Evolutionary conservation across 2,329 filamentous ascomycete genomes (phyloP), one percentile per base, ranked within the genome.

Genomic region (Venturia asperata): DNA sequence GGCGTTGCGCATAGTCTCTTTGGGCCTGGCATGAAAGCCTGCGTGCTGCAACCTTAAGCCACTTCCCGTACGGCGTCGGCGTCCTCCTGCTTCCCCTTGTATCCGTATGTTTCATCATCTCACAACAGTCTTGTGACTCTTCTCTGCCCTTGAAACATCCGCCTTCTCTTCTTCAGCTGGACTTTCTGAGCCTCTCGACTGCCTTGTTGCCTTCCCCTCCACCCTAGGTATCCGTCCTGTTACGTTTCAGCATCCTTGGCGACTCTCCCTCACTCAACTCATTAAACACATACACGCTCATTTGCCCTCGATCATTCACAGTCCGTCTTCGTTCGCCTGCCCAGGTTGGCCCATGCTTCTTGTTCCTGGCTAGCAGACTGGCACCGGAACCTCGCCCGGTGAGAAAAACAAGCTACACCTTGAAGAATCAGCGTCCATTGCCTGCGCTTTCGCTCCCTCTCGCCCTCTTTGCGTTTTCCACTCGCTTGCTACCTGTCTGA

Each of bases 251-350:
- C 52, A 39, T n/a, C 52, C 52, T 37, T 58, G 52, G 30, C n/a
- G 30, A 10, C 30, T 10, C 15, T 21, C 15, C 3, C 52, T n/a
- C 30, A 58, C 6, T 37, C 30, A 3, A 6, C 52, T 58, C 30
- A 37, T 37, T 58, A 58, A 58, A 58, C 19, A 58, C 52, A 58
- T n/a, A 58, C 52, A 37, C 52, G 30, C 52, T 58, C 52, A 37
- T 58, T 58, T 58, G 52, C 27, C 27, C 52, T 58, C 30, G 30
- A 37, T 19, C n/a, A 1, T 37, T 56, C 52, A n/a, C 52, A 37
- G 4, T 37, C 21, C n/a, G n/a, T n/a, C 17, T 37, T 58, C 52
- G 6, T 39, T 19, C 52, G 6, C 6, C 9, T 58, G 27, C 37
- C 52, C 27, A n/a, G 19, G 19, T n/a, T 58, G 52, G 52, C 21